These are phyloP conservation scores for Podila verticillata DNA, from an alignment of 192 early-diverging fungal species.

Conservation along the genomic window DNA sequence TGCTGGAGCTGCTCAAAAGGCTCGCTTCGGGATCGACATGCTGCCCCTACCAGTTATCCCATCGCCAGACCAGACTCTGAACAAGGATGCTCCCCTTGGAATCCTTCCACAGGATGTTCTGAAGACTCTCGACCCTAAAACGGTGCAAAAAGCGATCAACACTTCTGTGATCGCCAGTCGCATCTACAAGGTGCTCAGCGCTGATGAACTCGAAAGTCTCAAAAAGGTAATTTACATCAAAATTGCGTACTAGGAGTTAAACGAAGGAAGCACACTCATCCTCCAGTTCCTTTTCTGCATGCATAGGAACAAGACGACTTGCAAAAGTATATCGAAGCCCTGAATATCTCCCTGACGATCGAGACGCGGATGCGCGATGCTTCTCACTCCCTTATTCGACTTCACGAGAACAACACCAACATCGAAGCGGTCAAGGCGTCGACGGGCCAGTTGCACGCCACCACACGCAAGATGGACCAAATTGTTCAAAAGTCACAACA, in stretches of 20 bases:
- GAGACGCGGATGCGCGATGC: conserved; percentile 64
- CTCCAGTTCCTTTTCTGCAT: no score
- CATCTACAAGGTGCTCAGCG: conserved; percentile 53
- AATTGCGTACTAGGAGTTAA: no score
- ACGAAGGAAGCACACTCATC: no score
- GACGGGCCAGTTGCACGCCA: conserved; percentile 49
- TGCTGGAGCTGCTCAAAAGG: conserved; percentile 7
- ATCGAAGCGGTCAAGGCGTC: conserved; percentile 51
- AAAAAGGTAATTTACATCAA: conserved; percentile 53
- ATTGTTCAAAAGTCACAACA: conserved; percentile 48
- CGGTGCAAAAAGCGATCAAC: conserved; percentile 44
- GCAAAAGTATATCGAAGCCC: conserved; percentile 35
- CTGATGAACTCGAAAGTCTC: conserved; percentile 60
- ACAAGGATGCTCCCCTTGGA: conserved; percentile 19
- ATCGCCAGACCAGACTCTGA: conserved; percentile 30
- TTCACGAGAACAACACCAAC: conserved; percentile 55
- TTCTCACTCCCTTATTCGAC: conserved; percentile 53
- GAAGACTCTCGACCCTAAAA: conserved; percentile 23
- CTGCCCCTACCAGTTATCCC: conserved; percentile 40
- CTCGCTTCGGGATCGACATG: conserved; percentile 30
- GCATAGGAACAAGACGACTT: conserved; percentile 57
- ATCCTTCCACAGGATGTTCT: conserved; percentile 45
- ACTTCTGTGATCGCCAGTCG: conserved; percentile 57
- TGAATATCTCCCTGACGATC: conserved; percentile 50
- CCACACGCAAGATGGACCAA: conserved; percentile 57